Conservation (phyloP, 2,329 filamentous ascomycete species). For the Aspergillus sp. region DNA sequence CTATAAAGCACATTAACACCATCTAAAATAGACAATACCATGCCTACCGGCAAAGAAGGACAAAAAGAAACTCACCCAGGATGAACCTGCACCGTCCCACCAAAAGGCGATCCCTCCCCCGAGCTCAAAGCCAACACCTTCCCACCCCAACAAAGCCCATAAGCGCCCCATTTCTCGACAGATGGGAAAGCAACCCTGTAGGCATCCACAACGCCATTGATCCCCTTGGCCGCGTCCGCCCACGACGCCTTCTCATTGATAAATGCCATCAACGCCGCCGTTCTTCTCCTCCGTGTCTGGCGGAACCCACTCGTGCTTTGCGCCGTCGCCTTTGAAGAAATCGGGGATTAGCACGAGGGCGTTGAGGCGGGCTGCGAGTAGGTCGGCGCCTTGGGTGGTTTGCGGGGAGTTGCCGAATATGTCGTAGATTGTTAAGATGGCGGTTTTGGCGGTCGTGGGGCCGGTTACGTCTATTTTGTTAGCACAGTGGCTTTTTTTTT, state of each 20-base stretch:
- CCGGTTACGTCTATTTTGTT: conserved; percentile 37
- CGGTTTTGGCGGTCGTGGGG: conserved; percentile 53
- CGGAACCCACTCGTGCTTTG: conserved; percentile 54
- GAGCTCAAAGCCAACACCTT: conserved; percentile 53
- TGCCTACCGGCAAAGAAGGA: background rate
- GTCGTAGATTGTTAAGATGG: conserved; percentile 63
- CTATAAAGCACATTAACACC: conserved; percentile 25
- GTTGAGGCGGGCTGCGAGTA: conserved; percentile 39
- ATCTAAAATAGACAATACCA: too few species aligned
- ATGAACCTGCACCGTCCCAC: conserved; percentile 35
- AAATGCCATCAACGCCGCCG: conserved; percentile 59
- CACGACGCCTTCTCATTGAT: conserved; percentile 48
- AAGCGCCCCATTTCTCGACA: conserved; percentile 60
- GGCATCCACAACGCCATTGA: conserved; percentile 43
- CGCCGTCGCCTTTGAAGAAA: conserved; percentile 46
- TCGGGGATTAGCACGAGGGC: conserved; percentile 45
- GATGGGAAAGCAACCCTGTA: conserved; percentile 53
- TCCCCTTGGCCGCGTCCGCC: conserved; percentile 25
- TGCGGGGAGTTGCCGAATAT: conserved; percentile 69
- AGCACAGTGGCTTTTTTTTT: background rate
- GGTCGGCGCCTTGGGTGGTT: conserved; percentile 68
- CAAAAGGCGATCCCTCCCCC: conserved; percentile 55
- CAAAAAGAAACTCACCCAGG: conserved; percentile 28
- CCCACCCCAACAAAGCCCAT: conserved; percentile 72
- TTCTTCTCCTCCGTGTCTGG: conserved; percentile 64